A percentile compares a stretch with the other conserved stretches of the same genome.
Evolutionary conservation across 1,139 yeast genomes (phyloP).

Genomic region (Eremothecium sinecaudum): DNA sequence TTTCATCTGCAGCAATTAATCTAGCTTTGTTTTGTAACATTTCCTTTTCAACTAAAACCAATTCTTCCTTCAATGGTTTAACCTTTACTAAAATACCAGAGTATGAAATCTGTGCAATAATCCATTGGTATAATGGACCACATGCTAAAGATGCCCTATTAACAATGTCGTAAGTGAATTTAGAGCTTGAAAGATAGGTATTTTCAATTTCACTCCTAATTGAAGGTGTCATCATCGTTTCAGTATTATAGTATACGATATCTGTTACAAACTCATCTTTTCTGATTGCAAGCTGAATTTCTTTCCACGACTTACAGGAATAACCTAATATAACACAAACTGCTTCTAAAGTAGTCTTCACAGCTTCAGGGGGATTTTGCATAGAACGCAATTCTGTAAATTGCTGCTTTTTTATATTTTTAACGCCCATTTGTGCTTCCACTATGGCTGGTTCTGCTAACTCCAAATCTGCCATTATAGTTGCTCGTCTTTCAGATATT

Average conservation of each 20-base stretch:
- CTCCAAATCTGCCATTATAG: constrained; percentile 56
- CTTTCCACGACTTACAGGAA: constrained; percentile 64
- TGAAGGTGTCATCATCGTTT: constrained; percentile 46
- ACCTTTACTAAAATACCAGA: constrained; percentile 59
- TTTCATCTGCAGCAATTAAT: constrained; percentile 67
- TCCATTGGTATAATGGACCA: constrained; percentile 90
- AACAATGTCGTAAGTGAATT: constrained; percentile 63
- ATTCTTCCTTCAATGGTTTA: constrained; percentile 69
- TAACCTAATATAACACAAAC: constrained; percentile 77
- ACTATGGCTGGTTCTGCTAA: constrained; percentile 75
- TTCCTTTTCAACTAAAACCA: constrained; percentile 47
- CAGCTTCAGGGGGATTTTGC: constrained; percentile 86
- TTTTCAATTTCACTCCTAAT: constrained; percentile 48
- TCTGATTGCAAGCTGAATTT: constrained; percentile 71
- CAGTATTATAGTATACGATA: constrained; percentile 67
- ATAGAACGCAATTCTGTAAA: constrained; percentile 81
- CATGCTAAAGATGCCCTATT: constrained; percentile 91
- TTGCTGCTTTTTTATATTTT: constrained; percentile 86
- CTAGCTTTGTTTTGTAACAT: constrained; percentile 56
- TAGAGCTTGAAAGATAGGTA: constrained; percentile 52
- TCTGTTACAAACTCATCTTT: constrained; percentile 81
- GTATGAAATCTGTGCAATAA: constrained; percentile 70
- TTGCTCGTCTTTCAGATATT: constrained; percentile 44
- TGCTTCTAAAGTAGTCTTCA: constrained; percentile 77
- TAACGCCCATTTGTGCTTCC: constrained; percentile 81